Evolutionary conservation across 306 rosid species (phyloP), one percentile per base, ranked within the genome.

Genomic region (Gleditsia sinensis): DNA sequence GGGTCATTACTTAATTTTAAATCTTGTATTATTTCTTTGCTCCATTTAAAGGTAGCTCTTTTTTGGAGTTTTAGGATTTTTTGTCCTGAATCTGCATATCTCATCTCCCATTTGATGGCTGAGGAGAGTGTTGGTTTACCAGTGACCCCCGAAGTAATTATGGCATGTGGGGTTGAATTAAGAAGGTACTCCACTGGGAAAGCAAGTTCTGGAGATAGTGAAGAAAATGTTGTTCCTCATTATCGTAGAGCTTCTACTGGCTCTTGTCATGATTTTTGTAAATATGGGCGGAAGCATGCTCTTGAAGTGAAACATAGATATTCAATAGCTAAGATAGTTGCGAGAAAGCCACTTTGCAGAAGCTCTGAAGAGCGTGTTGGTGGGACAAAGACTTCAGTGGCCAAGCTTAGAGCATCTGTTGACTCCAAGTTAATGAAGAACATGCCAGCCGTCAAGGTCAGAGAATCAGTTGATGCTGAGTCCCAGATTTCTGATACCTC

Each of bases 181-280:
- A 85, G 88, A 80, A 80, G 90, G 81, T 27, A 65, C 60, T 94
- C 96, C 14, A 78, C 62, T 21, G 93, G 87, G 60, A 90, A 78
- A 59, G 75, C 78, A 53, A 70, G 75, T 36, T 45, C 80, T 4
- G 85, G 73, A 34, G 83, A 62, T 40, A 76, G 72, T 12, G 77
- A 45, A 61, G 86, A 77, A 66, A 78, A 71, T 45, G 0, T 27
- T 55, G 53, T 77, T 75, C 97, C 99, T 46, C 84, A 24, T 79
- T 92, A 92, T 83, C 96, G 85, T 69, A 86, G 97, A 83, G 92
- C 92, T 56, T 90, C 97, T 28, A 75, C 87, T 2, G 97, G 96
- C 59, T 95, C 99, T 46, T 95, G 99, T 84, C 99, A 95, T 69
- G 98, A 95, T 71, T 13, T 83, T 27, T 95, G 99, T 78, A 95